Evolutionary conservation across 208 protist species (phyloP).

Genomic region (Naegleria fowleri): DNA sequence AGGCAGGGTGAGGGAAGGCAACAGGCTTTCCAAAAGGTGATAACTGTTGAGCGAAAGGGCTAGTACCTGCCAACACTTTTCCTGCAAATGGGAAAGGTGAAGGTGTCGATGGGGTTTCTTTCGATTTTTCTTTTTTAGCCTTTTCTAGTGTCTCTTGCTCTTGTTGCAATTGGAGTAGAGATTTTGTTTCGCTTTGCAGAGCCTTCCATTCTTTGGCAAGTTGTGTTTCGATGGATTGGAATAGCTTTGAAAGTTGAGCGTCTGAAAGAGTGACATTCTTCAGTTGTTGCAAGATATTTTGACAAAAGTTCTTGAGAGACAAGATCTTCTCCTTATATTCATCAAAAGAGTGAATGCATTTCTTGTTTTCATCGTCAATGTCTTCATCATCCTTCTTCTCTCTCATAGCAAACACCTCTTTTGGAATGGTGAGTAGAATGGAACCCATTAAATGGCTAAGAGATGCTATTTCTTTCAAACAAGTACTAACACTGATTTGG

Average conservation of each 20-base stretch:
- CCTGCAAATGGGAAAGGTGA: neutral
- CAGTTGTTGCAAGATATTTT: neutral
- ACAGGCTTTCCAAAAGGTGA: neutral
- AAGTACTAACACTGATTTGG: neutral
- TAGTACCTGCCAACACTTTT: neutral
- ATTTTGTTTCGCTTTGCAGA: neutral
- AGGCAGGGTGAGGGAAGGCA: neutral
- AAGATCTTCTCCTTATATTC: neutral
- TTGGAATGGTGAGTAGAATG: neutral
- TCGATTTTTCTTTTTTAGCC: neutral
- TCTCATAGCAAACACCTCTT: neutral
- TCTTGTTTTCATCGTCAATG: neutral
- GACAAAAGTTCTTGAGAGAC: neutral
- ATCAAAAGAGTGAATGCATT: neutral
- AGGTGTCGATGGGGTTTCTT: neutral
- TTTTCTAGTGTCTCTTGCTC: neutral
- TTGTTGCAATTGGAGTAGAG: neutral
- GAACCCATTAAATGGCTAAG: neutral
- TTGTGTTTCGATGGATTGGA: neutral
- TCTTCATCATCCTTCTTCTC: neutral
- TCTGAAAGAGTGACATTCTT: neutral
- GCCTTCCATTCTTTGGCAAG: neutral
- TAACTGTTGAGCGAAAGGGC: neutral
- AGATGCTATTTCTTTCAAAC: neutral
- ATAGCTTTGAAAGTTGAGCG: neutral